These are phyloP conservation scores for Tremellales sp. DNA, from an alignment of 1,284 basidiomycete species.

Conservation along the genomic window DNA sequence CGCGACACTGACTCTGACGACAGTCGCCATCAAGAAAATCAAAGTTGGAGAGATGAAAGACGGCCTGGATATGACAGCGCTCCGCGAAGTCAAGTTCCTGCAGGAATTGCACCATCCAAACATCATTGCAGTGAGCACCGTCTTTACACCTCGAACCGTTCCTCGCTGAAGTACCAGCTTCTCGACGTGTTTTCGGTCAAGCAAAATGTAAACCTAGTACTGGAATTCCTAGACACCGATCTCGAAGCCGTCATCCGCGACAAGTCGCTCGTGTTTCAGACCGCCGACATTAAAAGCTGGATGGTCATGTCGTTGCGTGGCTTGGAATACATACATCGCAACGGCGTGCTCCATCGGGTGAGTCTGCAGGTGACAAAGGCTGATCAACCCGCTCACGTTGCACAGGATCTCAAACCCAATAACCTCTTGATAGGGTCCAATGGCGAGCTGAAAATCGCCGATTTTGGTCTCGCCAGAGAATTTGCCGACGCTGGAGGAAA, in stretches of 20 bases:
- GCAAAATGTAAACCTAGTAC: conserved; percentile 91
- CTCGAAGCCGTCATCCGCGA: conserved; percentile 97
- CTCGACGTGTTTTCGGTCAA: conserved; percentile 97
- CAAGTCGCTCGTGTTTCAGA: conserved; percentile 80
- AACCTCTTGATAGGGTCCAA: conserved; percentile 90
- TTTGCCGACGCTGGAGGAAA: conserved; percentile 73
- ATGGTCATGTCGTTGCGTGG: conserved; percentile 97
- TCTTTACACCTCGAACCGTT: too few relatives aligned
- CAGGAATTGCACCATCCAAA: conserved; percentile 92
- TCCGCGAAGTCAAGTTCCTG: conserved; percentile 96
- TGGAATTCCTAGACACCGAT: conserved; percentile 97
- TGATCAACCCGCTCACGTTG: too few relatives aligned
- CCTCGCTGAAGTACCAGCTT: too few relatives aligned
- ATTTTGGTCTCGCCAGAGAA: conserved; percentile 97
- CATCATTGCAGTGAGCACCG: conserved; percentile 71
- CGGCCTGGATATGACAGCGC: conserved; percentile 96
- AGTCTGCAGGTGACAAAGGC: conserved; percentile 24
- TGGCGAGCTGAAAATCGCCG: conserved; percentile 93
- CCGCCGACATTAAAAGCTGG: conserved; percentile 98
- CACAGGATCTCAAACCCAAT: conserved; percentile 94
- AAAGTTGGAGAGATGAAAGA: conserved; percentile 96
- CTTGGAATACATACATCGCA: conserved; percentile 93
- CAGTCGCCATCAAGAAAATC: conserved; percentile 97
- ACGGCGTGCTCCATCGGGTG: conserved; percentile 89
- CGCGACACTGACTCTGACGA: conserved; percentile 54